phyloP scores from a whole-genome alignment of 2,329 filamentous ascomycete species.

The Colletotrichum graminicola region DNA sequence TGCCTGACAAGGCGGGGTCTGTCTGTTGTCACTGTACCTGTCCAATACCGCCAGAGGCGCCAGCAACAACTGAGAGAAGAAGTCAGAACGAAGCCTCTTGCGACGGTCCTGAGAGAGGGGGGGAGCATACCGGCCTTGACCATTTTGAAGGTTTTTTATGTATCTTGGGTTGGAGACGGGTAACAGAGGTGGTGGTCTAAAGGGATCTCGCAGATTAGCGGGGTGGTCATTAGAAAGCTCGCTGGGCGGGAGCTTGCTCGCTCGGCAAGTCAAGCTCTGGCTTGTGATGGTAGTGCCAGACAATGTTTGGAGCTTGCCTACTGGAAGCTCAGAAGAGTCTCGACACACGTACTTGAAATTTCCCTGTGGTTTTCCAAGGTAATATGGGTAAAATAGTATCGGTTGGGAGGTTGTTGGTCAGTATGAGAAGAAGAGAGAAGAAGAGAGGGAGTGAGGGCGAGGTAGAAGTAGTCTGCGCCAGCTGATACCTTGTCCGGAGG shows the following conservation, averaged over 20 bases:
- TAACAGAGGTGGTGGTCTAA: constrained; percentile 17
- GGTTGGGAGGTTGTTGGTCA: constrained; percentile 8
- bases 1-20: constrained; percentile 26
- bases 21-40: constrained; percentile 71
- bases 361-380: constrained; percentile 8
- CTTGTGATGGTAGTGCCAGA: not conserved
- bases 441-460: constrained; percentile 13
- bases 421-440: constrained; percentile 4
- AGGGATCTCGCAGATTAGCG: constrained; percentile 39
- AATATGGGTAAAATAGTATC: constrained; percentile 7
- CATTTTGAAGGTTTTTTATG: constrained; percentile 57
- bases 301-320: not conserved
- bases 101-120: constrained; percentile 14
- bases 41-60: constrained; percentile 97
- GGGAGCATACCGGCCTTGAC: constrained; percentile 70
- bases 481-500: constrained; percentile 41
- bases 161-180: constrained; percentile 30
- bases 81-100: constrained; percentile 12
- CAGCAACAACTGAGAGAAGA: constrained; percentile 77
- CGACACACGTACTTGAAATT: constrained; percentile 10
- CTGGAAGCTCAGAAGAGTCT: not conserved
- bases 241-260: constrained; percentile 20
- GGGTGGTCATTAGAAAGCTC: constrained; percentile 37
- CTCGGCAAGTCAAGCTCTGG: constrained; percentile 24
- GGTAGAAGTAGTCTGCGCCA: constrained; percentile 39